Percentiles rank a stretch among this genome's conserved stretches.
These are phyloP conservation scores for Solanum dulcamara DNA, from an alignment of 257 asterid genomes.

Conservation along the genomic window DNA sequence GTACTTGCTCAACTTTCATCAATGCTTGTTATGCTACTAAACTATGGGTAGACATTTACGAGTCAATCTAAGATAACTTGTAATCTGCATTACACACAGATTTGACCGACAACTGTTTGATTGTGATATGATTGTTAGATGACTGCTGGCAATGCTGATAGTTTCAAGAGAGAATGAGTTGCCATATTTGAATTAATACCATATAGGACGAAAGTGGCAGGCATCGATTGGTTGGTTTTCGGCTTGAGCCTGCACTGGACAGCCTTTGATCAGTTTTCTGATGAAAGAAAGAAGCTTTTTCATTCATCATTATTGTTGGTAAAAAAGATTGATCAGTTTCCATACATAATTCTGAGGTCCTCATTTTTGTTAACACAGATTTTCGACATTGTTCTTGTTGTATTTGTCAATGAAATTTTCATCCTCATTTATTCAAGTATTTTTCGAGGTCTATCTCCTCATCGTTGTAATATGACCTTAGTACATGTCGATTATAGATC, in stretches of 20 bases:
- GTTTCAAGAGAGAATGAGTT: not conserved
- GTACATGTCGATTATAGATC: not conserved
- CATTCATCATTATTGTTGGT: not conserved
- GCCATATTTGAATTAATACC: not conserved
- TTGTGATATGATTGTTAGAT: not conserved
- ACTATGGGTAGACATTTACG: not conserved
- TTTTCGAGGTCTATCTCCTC: not conserved
- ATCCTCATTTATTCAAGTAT: not conserved
- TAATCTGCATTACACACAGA: not conserved
- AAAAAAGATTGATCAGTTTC: not conserved
- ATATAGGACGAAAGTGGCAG: not conserved
- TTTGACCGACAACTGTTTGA: not conserved
- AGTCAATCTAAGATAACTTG: not conserved
- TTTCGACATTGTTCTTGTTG: not conserved
- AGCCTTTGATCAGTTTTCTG: not conserved
- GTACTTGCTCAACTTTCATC: not conserved
- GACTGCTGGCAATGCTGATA: not conserved
- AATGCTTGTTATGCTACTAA: not conserved
- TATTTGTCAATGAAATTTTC: too few species aligned
- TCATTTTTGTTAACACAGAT: not conserved
- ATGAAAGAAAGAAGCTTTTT: not conserved
- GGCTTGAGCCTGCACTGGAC: not conserved
- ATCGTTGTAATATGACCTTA: not conserved
- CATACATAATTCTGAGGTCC: not conserved
- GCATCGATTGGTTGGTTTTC: not conserved